Conservation (phyloP, 1,139 yeast species). For the Geotrichum macrosporum region DNA sequence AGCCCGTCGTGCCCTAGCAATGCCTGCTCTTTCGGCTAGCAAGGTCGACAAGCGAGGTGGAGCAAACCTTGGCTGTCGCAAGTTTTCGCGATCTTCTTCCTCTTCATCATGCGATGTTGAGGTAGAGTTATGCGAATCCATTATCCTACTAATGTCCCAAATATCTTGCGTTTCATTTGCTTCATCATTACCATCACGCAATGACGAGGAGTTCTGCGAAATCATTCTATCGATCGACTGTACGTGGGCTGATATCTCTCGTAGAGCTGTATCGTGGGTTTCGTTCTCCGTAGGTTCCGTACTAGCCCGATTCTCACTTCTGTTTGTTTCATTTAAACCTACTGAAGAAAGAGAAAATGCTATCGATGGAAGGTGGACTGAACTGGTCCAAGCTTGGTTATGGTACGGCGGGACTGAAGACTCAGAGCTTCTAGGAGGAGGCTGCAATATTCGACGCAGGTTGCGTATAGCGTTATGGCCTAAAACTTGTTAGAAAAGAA, state of each 20-base stretch:
- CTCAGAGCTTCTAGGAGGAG: not conserved
- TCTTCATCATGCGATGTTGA: not conserved
- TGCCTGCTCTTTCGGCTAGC: not conserved
- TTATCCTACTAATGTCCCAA: no score
- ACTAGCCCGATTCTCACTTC: not conserved
- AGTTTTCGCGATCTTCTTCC: not conserved
- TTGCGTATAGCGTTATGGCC: constrained; percentile 16
- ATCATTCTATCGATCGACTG: constrained; percentile 6
- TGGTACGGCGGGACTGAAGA: constrained; percentile 3
- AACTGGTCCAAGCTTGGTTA: constrained; percentile 10
- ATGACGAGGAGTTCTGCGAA: not conserved
- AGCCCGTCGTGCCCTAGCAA: not conserved
- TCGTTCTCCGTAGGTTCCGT: not conserved
- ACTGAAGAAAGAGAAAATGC: not conserved
- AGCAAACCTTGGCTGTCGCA: not conserved
- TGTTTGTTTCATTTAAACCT: not conserved
- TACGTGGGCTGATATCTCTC: constrained; percentile 5
- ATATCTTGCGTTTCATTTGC: not conserved
- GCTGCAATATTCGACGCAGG: constrained; percentile 16
- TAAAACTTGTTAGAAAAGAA: not conserved
- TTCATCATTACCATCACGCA: no score
- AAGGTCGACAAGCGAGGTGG: not conserved
- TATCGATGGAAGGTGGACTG: constrained; percentile 5
- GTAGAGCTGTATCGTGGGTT: not conserved
- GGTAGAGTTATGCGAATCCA: not conserved